Base-by-base conservation (phyloP, 352 stramenopile species). In the Thraustotheca clavata region DNA sequence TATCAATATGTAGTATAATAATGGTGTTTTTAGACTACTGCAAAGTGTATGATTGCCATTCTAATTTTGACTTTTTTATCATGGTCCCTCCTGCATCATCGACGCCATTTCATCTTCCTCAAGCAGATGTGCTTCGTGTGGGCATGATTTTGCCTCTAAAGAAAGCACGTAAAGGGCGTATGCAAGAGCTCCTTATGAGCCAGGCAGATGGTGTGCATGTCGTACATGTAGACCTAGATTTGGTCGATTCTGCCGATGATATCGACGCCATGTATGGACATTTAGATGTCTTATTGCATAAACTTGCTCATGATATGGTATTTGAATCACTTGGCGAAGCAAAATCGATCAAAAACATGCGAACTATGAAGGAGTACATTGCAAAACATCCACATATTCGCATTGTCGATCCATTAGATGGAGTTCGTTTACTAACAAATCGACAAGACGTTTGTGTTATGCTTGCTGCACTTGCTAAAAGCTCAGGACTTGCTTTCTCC, bases 271-370 rank as follows among this genome's bases (percentile, higher is more conserved):
- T 67, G 41, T 80, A 81, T 60, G 78, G 80, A 16, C 69, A 41
- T 4, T 55, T 90, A 46, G 76, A 89, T 69, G 83, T 71, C 22
- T 35, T 92, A 55, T 73, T 92, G 59, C 83, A 92, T 73, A 92
- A 92, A 59, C 65, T 92, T 46, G 81, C 81, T 39, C 83, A 92
- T 60, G 83, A 92, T 35, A 89, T 92, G 81, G 80, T 92, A 38
- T 92, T 89, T 52, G 72, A 73, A 16, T 69, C 59, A 5, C 69
- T 87, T 31, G 81, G 80, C 4, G 78, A 92, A 60, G 48, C 47
- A 0, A 52, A 66, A 0, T 81, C 83, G 3, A 62, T 60, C 9
- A 68, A 63, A 36, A 76, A 81, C 5, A 72, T 91, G 57, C 38
- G 69, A 33, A 35, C 91, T 39, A 77, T 92, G 71, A 69, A 77